Base-by-base conservation (phyloP, 1,284 basidiomycete species). In the Puccinia coronata region DNA sequence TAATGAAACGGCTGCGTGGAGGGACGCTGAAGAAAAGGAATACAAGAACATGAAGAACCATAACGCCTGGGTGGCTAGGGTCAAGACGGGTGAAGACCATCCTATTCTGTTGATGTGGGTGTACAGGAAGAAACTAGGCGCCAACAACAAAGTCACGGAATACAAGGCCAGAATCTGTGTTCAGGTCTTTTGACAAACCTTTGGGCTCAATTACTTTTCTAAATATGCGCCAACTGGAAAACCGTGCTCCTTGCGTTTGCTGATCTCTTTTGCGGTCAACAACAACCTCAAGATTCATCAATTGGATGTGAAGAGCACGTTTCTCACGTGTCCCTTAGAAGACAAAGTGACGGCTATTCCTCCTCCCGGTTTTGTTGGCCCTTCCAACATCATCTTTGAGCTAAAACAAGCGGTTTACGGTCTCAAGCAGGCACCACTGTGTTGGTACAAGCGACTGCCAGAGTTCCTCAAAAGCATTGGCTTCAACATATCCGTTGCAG, bases 221-320 rank as follows among this genome's bases (percentile, higher is more conserved):
- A 43, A 36, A 43, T 70, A 41, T 6, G 36, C 67, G 16, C 67
- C 67, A 8, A 70, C 67, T 16, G 34, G 67, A 5, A 36, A 47
- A 43, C 41, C 41, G 25, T 28, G 6, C 18, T 70, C 67, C 9
- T n/a, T 70, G 3, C 4, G 67, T 2, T 23, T 28, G 20, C 36
- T 70, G 25, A 20, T 70, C 4, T 41, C 67, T n/a, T 70, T 70
- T 47, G 67, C 67, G 41, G 25, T 16, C 12, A 18, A 28, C 25
- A 36, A 70, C 36, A 25, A 49, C 36, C 36, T 70, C 11, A 63
- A 63, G 39, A 34, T 63, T 41, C 31, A 63, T 34, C 61, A 63
- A 16, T 43, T 43, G 16, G 43, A 43, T 16, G 43, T 43, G 8
- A 43, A 16, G 43, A 43, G 43, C 6, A 23, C 9, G 16, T 63